phyloP scores from a whole-genome alignment of 108 stramenopile genomes.

The Nitzschia sp. region DNA sequence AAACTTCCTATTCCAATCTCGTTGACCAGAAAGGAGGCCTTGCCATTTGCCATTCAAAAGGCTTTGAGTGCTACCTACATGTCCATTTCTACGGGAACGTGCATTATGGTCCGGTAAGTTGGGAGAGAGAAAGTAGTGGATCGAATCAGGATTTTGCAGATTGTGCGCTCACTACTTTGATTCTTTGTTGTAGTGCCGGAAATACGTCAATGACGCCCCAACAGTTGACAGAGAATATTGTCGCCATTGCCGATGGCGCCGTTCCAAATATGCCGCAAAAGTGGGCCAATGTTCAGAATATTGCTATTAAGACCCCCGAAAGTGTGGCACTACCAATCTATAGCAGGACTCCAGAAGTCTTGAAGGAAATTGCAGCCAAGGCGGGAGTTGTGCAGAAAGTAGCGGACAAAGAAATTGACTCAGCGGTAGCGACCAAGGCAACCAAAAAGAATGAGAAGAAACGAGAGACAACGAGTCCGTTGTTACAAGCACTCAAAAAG shows the following conservation, averaged over 20 bases:
- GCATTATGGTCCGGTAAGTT: slow-evolving; percentile 68
- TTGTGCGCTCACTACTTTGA: slow-evolving; percentile 1
- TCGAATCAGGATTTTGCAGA: too few relatives aligned
- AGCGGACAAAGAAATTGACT: slow-evolving; percentile 10
- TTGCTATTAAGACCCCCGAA: slow-evolving; percentile 78
- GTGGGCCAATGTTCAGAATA: slow-evolving; percentile 88
- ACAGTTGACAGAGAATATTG: slow-evolving; percentile 74
- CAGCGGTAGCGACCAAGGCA: slow-evolving; percentile 17
- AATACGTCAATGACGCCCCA: slow-evolving; percentile 74
- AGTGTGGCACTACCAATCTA: slow-evolving; percentile 87
- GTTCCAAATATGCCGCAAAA: slow-evolving; percentile 77
- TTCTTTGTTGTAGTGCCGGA: slow-evolving; percentile 51
- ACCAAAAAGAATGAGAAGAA: slow-evolving; percentile 26
- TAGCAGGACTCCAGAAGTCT: slow-evolving; percentile 72
- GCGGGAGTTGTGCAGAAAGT: slow-evolving; percentile 31
- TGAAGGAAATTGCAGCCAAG: slow-evolving; percentile 60
- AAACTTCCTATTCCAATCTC: slow-evolving; percentile 87
- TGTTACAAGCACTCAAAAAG: slow-evolving; percentile 82
- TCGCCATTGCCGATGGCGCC: slow-evolving; percentile 53
- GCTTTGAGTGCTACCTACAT: slow-evolving; percentile 76
- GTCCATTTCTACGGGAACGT: slow-evolving; percentile 77
- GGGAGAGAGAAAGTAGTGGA: background rate
- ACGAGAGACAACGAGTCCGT: slow-evolving; percentile 48
- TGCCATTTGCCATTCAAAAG: slow-evolving; percentile 66
- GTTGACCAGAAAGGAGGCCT: slow-evolving; percentile 67